Conservation (phyloP, 345 rosid species). For the Turritis glabra region DNA sequence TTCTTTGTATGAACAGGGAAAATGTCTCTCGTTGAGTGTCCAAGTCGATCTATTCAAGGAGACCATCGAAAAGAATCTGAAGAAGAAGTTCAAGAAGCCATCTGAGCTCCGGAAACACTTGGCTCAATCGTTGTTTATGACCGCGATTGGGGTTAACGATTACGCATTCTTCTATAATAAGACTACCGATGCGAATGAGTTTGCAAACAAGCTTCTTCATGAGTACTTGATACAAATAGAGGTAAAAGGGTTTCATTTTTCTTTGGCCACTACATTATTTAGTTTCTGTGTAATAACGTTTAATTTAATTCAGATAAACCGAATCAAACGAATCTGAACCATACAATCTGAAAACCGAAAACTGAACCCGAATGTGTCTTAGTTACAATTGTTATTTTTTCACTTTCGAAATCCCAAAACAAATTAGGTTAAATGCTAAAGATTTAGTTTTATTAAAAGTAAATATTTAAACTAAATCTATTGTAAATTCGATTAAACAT, state of each 20-base stretch:
- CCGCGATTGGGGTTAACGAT: constrained; percentile 32
- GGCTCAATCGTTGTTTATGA: constrained; percentile 34
- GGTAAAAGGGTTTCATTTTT: constrained; percentile 3
- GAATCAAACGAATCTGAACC: too few species aligned
- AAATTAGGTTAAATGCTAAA: neutral
- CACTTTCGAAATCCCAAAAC: too few species aligned
- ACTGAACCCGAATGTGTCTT: too few species aligned
- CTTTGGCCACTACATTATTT: neutral
- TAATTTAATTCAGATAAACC: too few species aligned
- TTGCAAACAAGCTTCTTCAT: constrained; percentile 29
- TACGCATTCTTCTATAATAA: constrained; percentile 6
- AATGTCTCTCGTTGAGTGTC: constrained; percentile 31
- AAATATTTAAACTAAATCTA: neutral
- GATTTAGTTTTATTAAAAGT: neutral
- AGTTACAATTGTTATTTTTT: too few species aligned
- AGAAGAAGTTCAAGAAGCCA: constrained; percentile 6
- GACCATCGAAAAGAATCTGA: constrained; percentile 23
- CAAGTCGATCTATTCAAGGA: constrained; percentile 27
- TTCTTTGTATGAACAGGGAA: constrained; percentile 22
- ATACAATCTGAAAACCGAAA: too few species aligned
- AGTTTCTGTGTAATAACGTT: neutral
- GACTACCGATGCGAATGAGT: neutral
- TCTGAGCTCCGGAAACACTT: constrained; percentile 23
- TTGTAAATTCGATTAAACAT: too few species aligned
- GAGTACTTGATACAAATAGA: constrained; percentile 17